Conservation (phyloP, 176 grass and related monocot genomes). For the Eleusine indica region DNA sequence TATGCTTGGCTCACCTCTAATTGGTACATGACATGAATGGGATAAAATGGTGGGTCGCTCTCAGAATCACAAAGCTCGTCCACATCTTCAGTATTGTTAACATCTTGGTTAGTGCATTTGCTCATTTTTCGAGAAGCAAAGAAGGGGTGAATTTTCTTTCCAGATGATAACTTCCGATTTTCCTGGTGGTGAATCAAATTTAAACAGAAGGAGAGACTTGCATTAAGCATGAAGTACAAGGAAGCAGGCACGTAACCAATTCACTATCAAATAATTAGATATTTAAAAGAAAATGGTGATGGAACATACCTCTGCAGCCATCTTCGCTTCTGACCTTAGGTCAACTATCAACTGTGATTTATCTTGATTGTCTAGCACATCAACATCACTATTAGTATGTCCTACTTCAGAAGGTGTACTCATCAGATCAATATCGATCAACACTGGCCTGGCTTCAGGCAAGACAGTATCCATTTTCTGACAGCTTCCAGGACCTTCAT, state of each 20-base stretch:
- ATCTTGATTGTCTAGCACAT: slow-evolving; percentile 44
- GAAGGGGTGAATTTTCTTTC: slow-evolving; percentile 90
- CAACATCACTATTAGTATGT: slow-evolving; percentile 33
- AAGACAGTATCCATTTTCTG: slow-evolving; percentile 37
- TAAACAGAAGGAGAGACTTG: background rate
- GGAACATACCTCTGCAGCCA: slow-evolving; percentile 62
- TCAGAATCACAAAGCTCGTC: slow-evolving; percentile 32
- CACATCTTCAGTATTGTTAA: slow-evolving; percentile 40
- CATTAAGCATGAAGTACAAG: slow-evolving; percentile 14
- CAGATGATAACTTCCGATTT: slow-evolving; percentile 73
- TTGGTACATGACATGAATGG: slow-evolving; percentile 76
- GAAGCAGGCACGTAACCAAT: background rate
- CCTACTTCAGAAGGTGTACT: slow-evolving; percentile 31
- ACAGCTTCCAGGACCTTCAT: slow-evolving; percentile 42
- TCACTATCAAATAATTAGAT: slow-evolving; percentile 9
- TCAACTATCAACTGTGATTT: slow-evolving; percentile 46
- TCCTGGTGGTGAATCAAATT: slow-evolving; percentile 59
- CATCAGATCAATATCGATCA: slow-evolving; percentile 40
- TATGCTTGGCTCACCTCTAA: slow-evolving; percentile 57
- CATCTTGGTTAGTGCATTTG: slow-evolving; percentile 55
- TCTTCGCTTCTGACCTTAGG: slow-evolving; percentile 72
- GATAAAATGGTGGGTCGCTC: slow-evolving; percentile 51
- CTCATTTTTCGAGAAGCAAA: slow-evolving; percentile 62
- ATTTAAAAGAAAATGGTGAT: background rate
- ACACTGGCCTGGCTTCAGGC: slow-evolving; percentile 24